A percentile compares a stretch with the other conserved stretches of the same genome.
Conservation (phyloP, 2,329 filamentous ascomycete species). For the Xylaria sp. region DNA sequence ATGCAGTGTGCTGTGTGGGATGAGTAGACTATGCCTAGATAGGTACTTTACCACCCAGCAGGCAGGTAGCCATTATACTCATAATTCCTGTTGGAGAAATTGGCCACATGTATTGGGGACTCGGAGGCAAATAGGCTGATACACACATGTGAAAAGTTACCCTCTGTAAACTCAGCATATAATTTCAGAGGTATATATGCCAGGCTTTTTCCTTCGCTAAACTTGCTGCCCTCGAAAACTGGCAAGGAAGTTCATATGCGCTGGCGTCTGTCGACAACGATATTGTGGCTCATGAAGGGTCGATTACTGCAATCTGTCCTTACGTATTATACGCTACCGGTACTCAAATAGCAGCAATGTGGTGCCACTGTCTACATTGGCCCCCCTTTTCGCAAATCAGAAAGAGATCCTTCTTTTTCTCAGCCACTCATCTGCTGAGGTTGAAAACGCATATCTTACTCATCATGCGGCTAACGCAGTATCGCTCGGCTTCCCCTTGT, state of each 20-base stretch:
- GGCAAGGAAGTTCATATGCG: background rate
- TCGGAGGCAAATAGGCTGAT: background rate
- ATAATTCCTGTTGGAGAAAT: no score
- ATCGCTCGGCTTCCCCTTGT: slow-evolving; percentile 14
- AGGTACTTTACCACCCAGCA: no score
- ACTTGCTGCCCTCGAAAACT: background rate
- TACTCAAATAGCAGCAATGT: slow-evolving; percentile 27
- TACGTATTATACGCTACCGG: background rate
- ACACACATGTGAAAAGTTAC: background rate
- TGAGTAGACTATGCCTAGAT: background rate
- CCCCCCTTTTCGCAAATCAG: slow-evolving; percentile 37
- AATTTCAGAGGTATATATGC: background rate
- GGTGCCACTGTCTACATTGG: slow-evolving; percentile 26
- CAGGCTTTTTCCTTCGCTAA: background rate
- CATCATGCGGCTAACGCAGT: slow-evolving; percentile 36
- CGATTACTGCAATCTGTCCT: slow-evolving; percentile 34
- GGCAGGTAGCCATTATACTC: no score
- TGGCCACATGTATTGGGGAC: background rate
- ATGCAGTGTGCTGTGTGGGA: background rate
- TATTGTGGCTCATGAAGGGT: background rate
- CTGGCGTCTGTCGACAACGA: background rate
- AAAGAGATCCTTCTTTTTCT: slow-evolving; percentile 29
- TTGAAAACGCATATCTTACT: slow-evolving; percentile 33
- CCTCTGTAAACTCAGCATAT: no score
- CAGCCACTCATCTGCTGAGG: slow-evolving; percentile 31